Conservation (phyloP, 768 basidiomycete genomes). For the Cyclocybe cylindracea region DNA sequence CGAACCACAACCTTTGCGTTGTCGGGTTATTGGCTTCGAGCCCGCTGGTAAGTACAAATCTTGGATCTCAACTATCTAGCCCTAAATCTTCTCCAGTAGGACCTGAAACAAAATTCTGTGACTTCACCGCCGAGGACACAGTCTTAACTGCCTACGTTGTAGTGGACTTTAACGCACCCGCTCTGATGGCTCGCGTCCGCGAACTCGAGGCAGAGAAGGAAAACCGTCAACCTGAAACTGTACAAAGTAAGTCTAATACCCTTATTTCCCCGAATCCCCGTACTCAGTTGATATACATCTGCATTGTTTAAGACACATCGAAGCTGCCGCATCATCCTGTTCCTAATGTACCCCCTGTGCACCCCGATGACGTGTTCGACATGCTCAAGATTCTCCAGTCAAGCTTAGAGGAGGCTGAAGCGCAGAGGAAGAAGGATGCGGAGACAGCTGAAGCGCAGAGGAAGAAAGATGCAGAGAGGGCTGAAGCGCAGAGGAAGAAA, state of each 20-base stretch:
- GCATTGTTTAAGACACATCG: too few species aligned
- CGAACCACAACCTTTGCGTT: constrained; percentile 1
- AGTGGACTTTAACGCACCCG: constrained; percentile 1
- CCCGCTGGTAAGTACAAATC: constrained; percentile 4
- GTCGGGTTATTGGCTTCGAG: constrained; percentile 1
- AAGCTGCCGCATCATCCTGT: background rate
- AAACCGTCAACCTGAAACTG: background rate
- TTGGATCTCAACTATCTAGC: background rate
- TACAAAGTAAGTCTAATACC: constrained; percentile 4
- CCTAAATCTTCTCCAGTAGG: background rate
- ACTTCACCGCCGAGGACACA: constrained; percentile 3
- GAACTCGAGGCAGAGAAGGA: constrained; percentile 4
- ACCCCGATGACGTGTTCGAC: background rate
- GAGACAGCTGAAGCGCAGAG: constrained; percentile 1
- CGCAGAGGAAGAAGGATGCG: constrained; percentile 6
- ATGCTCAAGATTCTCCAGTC: constrained; percentile 5
- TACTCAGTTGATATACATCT: too few species aligned
- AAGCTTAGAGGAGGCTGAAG: constrained; percentile 4
- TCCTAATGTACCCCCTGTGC: background rate
- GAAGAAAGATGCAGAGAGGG: constrained; percentile 7
- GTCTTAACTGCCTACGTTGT: constrained; percentile 1
- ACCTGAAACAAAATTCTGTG: constrained; percentile 1
- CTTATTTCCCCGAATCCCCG: background rate
- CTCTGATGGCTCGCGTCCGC: constrained; percentile 7
- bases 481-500: constrained; percentile 5